phyloP scores from a whole-genome alignment of 352 stramenopile species.

The Saprolegnia parasitica region DNA sequence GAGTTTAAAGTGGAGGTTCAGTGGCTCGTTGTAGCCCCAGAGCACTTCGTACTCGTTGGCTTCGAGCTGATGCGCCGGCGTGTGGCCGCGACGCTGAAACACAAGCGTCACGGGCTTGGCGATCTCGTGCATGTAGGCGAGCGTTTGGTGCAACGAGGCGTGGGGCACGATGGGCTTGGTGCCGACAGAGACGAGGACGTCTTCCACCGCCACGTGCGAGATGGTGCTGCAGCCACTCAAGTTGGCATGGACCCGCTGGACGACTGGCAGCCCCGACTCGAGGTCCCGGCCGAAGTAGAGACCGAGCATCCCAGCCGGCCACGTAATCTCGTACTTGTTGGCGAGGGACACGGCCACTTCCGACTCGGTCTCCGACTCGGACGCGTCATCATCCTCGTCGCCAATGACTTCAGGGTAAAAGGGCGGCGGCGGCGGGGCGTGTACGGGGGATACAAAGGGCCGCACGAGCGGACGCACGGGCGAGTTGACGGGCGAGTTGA shows the following conservation, averaged over 20 bases:
- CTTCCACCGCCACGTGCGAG: slow-evolving; percentile 11
- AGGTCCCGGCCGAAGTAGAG: slow-evolving; percentile 84
- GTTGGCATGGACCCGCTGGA: slow-evolving; percentile 81
- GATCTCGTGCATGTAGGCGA: slow-evolving; percentile 75
- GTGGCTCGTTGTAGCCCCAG: slow-evolving; percentile 40
- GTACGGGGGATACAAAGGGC: background rate
- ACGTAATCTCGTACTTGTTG: slow-evolving; percentile 85
- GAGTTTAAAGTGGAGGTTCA: slow-evolving; percentile 46
- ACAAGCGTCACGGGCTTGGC: slow-evolving; percentile 72
- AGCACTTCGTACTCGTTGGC: slow-evolving; percentile 84
- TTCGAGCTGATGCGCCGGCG: slow-evolving; percentile 45
- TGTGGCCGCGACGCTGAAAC: slow-evolving; percentile 55
- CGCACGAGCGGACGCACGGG: background rate
- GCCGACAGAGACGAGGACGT: slow-evolving; percentile 17
- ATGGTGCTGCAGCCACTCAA: slow-evolving; percentile 84
- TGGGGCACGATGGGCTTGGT: background rate
- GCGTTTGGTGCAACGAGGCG: slow-evolving; percentile 34
- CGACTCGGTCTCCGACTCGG: background rate
- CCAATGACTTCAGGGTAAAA: background rate
- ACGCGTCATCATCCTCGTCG: slow-evolving; percentile 2
- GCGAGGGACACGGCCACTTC: slow-evolving; percentile 38
- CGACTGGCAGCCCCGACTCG: slow-evolving; percentile 74
- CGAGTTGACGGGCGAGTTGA: slow-evolving; percentile 32
- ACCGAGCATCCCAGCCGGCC: slow-evolving; percentile 74
- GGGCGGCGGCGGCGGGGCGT: background rate